phyloP scores from a whole-genome alignment of 768 basidiomycete species.

The Naganishia friedmannii region DNA sequence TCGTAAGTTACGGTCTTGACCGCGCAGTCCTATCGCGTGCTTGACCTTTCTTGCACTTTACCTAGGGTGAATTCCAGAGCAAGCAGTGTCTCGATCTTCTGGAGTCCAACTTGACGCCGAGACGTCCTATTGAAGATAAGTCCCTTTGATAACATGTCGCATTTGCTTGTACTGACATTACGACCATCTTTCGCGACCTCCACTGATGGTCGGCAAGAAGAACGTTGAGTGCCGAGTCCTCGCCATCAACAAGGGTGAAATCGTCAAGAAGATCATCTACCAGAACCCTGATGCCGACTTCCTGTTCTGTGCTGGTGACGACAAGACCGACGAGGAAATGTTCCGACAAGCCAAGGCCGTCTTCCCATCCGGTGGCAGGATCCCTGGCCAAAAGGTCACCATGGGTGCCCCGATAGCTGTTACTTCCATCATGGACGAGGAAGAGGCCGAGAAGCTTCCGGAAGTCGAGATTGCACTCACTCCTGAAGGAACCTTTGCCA shows the following conservation, averaged over 20 bases:
- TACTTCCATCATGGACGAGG: constrained; percentile 51
- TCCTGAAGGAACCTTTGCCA: constrained; percentile 77
- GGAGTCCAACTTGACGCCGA: constrained; percentile 87
- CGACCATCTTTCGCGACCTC: background rate
- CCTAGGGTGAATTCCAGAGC: constrained; percentile 68
- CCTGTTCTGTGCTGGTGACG: constrained; percentile 95
- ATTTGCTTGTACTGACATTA: background rate
- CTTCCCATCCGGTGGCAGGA: constrained; percentile 55
- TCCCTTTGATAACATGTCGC: background rate
- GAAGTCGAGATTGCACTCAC: constrained; percentile 63
- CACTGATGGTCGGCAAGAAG: constrained; percentile 95
- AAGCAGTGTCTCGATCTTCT: constrained; percentile 93
- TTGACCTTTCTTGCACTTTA: background rate
- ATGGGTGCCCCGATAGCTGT: constrained; percentile 59
- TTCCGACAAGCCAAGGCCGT: constrained; percentile 75
- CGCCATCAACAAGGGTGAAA: constrained; percentile 97
- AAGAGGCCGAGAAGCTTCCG: constrained; percentile 47
- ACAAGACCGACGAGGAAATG: constrained; percentile 99
- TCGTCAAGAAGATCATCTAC: constrained; percentile 90
- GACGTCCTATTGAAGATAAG: constrained; percentile 87
- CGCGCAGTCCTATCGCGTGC: constrained; percentile 46
- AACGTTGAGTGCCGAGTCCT: constrained; percentile 94
- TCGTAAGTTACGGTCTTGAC: constrained; percentile 50
- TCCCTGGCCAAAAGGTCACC: constrained; percentile 50
- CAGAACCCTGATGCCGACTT: constrained; percentile 90